Evolutionary conservation across 2,329 filamentous ascomycete genomes (phyloP).

Genomic region (Ceratocystis cacaofunesta): DNA sequence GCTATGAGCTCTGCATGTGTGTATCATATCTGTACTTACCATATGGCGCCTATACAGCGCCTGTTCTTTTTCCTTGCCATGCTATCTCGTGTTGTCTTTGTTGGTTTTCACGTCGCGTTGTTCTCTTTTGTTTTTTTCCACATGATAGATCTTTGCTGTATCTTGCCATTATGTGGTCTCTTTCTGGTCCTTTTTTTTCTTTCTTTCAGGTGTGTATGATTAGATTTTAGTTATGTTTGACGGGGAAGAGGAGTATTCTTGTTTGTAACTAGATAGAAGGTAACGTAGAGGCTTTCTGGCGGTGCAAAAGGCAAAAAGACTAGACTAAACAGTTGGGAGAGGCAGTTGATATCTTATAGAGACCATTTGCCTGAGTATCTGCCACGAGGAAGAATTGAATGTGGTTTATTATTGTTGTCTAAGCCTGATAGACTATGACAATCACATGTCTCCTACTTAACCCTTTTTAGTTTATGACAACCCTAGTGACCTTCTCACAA

Average conservation of each 20-base stretch:
- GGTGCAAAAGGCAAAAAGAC: background rate
- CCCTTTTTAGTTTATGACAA: background rate
- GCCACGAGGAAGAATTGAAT: background rate
- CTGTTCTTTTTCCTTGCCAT: background rate
- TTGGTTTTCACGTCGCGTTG: background rate
- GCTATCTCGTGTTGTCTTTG: background rate
- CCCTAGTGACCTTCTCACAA: background rate
- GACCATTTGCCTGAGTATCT: background rate
- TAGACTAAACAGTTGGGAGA: background rate
- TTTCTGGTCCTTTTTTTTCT: background rate
- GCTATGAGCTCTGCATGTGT: slow-evolving; percentile 15
- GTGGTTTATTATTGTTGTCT: background rate
- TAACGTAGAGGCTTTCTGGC: background rate
- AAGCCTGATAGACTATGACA: background rate
- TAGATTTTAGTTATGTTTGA: background rate
- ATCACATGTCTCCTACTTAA: background rate
- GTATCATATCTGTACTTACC: slow-evolving; percentile 17
- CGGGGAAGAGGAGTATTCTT: background rate
- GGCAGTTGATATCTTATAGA: background rate
- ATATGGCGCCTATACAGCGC: background rate
- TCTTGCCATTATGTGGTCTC: background rate
- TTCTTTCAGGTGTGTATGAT: background rate
- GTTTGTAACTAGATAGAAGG: background rate
- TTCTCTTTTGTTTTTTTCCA: background rate
- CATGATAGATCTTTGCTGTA: background rate